Percentiles rank a stretch among this genome's conserved stretches.
phyloP scores from a whole-genome alignment of 2,329 filamentous ascomycete species.

The Diaporthe destruens region DNA sequence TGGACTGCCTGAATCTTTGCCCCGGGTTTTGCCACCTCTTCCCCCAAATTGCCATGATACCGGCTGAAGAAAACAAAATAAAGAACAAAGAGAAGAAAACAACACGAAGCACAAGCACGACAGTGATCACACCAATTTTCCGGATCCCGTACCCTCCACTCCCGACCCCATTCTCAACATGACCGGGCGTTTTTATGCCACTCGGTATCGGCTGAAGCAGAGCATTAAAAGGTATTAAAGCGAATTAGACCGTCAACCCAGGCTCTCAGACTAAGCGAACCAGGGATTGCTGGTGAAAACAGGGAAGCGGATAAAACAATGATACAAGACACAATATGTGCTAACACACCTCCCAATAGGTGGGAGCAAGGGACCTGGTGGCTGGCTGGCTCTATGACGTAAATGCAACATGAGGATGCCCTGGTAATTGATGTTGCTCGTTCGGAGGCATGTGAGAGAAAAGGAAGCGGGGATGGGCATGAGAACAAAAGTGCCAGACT shows the following conservation, averaged over 20 bases:
- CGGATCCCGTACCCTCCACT: background rate
- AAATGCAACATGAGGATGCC: constrained; percentile 32
- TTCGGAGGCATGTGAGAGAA: constrained; percentile 12
- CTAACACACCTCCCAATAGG: constrained; percentile 36
- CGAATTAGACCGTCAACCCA: background rate
- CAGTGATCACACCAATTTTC: background rate
- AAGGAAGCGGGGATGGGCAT: background rate
- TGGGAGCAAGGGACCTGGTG: constrained; percentile 39
- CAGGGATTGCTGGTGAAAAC: background rate
- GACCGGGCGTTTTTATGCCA: background rate
- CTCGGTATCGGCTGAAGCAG: background rate
- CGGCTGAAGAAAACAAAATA: background rate
- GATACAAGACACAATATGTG: constrained; percentile 22
- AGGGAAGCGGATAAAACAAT: background rate
- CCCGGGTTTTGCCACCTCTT: constrained; percentile 28
- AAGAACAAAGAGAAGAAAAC: too few species aligned
- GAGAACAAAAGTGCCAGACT: background rate
- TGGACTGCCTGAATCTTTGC: background rate
- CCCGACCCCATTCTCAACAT: background rate
- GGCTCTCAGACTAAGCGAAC: background rate
- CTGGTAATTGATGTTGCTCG: constrained; percentile 25
- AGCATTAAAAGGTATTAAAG: constrained; percentile 11
- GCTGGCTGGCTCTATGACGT: constrained; percentile 35
- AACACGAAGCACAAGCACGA: background rate
- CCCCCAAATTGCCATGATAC: constrained; percentile 19